These are phyloP conservation scores for Malassezia pachydermatis DNA, from an alignment of 1,284 basidiomycete species.

Conservation along the genomic window DNA sequence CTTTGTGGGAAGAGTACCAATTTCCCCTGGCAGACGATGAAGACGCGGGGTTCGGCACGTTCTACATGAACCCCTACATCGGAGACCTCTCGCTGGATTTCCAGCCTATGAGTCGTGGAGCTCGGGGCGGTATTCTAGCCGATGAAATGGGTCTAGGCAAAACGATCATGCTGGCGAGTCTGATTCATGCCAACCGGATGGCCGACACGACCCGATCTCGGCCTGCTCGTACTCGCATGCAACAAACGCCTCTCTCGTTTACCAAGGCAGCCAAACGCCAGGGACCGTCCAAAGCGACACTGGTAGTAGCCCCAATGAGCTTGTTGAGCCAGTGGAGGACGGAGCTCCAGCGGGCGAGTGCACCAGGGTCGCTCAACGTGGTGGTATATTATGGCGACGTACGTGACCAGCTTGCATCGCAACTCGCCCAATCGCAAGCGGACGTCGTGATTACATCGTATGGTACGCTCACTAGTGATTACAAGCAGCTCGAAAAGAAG, in stretches of 20 bases:
- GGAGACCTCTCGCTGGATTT: conserved; percentile 84
- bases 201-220: background rate
- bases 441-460: conserved; percentile 83
- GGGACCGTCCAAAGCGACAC: conserved; percentile 53
- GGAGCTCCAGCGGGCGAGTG: conserved; percentile 60
- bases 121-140: conserved; percentile 77
- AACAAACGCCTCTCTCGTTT: conserved; percentile 37
- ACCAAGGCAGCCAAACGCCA: conserved; percentile 16
- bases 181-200: conserved; percentile 65
- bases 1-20: conserved; percentile 78
- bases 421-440: conserved; percentile 52
- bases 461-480: conserved; percentile 52
- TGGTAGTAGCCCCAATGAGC: conserved; percentile 87
- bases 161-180: conserved; percentile 85
- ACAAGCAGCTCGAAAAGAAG: conserved; percentile 26
- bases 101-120: conserved; percentile 67
- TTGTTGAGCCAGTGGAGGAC: conserved; percentile 80
- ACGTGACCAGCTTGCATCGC: conserved; percentile 61
- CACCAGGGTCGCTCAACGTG: conserved; percentile 56
- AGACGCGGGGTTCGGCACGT: conserved; percentile 22
- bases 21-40: conserved; percentile 19
- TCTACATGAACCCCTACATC: conserved; percentile 49
- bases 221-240: conserved; percentile 9
- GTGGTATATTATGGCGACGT: conserved; percentile 66
- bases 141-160: conserved; percentile 82